Base-by-base conservation (phyloP, 441 rosid genomes). In the Sinapis alba region DNA sequence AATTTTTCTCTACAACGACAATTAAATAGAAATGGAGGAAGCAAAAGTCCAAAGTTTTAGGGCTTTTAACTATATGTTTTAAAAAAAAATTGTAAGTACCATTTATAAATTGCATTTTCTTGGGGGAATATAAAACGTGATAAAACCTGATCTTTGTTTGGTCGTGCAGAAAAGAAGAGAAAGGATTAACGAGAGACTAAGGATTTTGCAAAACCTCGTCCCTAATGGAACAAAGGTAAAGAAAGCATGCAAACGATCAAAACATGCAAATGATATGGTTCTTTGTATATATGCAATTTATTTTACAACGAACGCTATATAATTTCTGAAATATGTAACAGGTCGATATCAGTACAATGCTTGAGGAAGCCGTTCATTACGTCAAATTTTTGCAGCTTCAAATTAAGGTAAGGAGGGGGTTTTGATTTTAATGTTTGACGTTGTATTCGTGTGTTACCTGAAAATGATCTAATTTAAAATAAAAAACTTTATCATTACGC, bases 311-410 rank as follows among this genome's bases (percentile, higher is more conserved):
- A 6, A 32, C 36, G 36, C 36, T 7, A 32, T 34, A 34, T 34
- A 34, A 34, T 34, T 34, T 34, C 38, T 34, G 61, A 9, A 50
- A 7, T 62, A 51, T 30, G 76, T 75, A 70, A 32, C 83, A 86
- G 88, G 96, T 90, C 45, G 96, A 90, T 74, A 87, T 90, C 45
- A 90, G 96, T 78, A 87, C 91, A 59, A 88, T 90, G 92, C 88
- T 89, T 43, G 94, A 87, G 77, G 94, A 86, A 81, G 94, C 94
- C 24, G 91, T 85, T 36, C 85, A 81, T 3, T 89, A 89, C 65
- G 89, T 87, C 24, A 88, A 89, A 78, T 88, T 89, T 62, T 66
- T 91, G 80, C 95, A 89, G 71, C 90, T 88, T 38, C 97, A 89
- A 75, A 90, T 92, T 59, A 90, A 88, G 93, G 97, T 84, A 59